phyloP scores from a whole-genome alignment of 2,329 filamentous ascomycete genomes.

The Rosellinia necatrix region DNA sequence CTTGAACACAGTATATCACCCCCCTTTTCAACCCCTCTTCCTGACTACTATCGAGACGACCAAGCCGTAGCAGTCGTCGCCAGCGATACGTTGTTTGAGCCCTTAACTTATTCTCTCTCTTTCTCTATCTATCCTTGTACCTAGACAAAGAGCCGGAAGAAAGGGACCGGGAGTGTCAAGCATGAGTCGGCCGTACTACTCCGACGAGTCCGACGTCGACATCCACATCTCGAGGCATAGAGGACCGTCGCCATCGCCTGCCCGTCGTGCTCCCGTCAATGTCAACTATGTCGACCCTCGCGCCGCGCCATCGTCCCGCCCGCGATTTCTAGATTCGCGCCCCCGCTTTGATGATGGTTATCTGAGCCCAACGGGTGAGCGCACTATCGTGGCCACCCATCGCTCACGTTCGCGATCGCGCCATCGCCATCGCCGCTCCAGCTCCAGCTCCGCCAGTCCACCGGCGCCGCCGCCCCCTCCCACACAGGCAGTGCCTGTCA shows the following conservation, averaged over 20 bases:
- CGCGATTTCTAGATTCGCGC: conserved; percentile 48
- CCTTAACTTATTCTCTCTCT: not conserved
- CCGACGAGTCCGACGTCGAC: conserved; percentile 60
- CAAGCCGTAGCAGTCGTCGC: not conserved
- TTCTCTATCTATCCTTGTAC: not conserved
- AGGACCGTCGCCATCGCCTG: conserved; percentile 44
- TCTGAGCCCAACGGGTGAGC: conserved; percentile 52
- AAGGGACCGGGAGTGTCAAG: not conserved
- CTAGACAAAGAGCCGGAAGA: not conserved
- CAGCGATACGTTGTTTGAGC: not conserved
- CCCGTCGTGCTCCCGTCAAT: conserved; percentile 44
- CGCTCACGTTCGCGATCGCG: conserved; percentile 52
- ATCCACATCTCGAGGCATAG: conserved; percentile 51
- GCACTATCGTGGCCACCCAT: conserved; percentile 51
- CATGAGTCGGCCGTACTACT: conserved; percentile 46
- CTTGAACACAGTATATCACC: not conserved
- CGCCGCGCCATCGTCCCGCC: conserved; percentile 41
- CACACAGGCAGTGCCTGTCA: conserved; percentile 48
- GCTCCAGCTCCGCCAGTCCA: conserved; percentile 42
- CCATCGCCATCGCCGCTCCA: conserved; percentile 52
- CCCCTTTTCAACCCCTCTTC: not conserved
- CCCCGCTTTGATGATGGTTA: conserved; percentile 42
- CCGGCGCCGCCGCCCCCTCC: conserved; percentile 34
- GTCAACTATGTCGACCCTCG: conserved; percentile 53
- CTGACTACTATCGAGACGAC: not conserved